These are phyloP conservation scores for Fomitiporia mediterranea DNA, from an alignment of 1,284 basidiomycete species.

Conservation along the genomic window DNA sequence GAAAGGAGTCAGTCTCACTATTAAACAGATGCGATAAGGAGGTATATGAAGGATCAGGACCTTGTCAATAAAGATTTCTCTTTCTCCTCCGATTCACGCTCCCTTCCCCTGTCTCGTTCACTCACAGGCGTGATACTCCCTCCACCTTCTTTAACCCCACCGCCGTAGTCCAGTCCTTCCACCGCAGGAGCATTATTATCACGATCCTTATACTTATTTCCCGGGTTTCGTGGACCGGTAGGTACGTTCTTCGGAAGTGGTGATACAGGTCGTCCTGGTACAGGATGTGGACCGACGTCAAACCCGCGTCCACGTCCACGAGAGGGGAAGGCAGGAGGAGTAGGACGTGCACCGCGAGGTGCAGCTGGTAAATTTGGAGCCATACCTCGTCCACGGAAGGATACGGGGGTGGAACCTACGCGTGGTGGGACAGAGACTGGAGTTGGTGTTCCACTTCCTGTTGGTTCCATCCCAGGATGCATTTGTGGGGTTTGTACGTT, in stretches of 20 bases:
- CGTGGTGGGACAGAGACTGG: slow-evolving; percentile 24
- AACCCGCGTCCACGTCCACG: slow-evolving; percentile 37
- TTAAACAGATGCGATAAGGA: not conserved
- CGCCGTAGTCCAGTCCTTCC: slow-evolving; percentile 82
- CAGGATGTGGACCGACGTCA: slow-evolving; percentile 31
- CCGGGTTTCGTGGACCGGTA: slow-evolving; percentile 72
- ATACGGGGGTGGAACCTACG: slow-evolving; percentile 41
- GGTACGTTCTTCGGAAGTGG: slow-evolving; percentile 79
- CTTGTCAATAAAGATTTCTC: not conserved
- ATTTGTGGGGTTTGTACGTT: slow-evolving; percentile 44
- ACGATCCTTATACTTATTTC: slow-evolving; percentile 83
- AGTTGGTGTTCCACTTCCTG: slow-evolving; percentile 33
- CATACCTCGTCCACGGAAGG: slow-evolving; percentile 54
- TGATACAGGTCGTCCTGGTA: slow-evolving; percentile 64
- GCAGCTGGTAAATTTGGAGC: slow-evolving; percentile 30
- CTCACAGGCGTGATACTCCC: slow-evolving; percentile 27
- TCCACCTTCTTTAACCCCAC: slow-evolving; percentile 40
- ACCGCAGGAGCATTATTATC: slow-evolving; percentile 74
- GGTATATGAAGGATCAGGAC: not conserved
- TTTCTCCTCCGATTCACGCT: slow-evolving; percentile 9
- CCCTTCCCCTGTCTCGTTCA: not conserved
- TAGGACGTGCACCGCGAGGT: slow-evolving; percentile 29
- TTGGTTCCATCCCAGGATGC: slow-evolving; percentile 47
- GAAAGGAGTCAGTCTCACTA: not conserved
- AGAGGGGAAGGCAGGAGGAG: slow-evolving; percentile 19